Base-by-base conservation (phyloP, 2,329 filamentous ascomycete genomes). In the Fusarium aywerte region DNA sequence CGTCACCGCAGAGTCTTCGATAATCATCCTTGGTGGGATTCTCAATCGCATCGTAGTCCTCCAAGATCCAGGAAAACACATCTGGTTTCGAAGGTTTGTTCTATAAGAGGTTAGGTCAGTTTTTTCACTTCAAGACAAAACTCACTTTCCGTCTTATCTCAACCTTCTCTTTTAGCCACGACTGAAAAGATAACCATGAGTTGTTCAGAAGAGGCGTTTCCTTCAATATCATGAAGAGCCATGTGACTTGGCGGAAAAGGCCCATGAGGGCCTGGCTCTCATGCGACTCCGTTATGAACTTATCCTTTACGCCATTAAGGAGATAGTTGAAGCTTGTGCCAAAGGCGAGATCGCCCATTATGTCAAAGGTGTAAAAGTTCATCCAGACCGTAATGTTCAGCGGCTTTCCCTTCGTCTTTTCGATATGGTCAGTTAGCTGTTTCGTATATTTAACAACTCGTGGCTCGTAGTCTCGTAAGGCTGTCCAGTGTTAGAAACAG, bases 281-380 rank as follows among this genome's bases (percentile, higher is more conserved):
- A 16, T 69, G 66, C 0, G 65, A 44, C 2, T 65, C 29, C 1
- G 18, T 36, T 11, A 67, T 23, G 25, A 60, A 60, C 1, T 55
- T 1, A 18, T 69, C 62, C 4, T 52, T 40, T 0, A 55, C n/a
- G 1, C 66, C 62, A 0, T 18, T 31, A 7, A 7, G 31, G 5
- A 69, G 39, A 52, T 68, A 57, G 2, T 68, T 11, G 7, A 69
- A 69, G 29, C 63, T 65, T 2, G 59, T 67, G 0, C 66, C 67
- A 15, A 69, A 69, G 0, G 67, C 55, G 0, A 69, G 59, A 4
- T 69, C 59, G 0, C 62, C 62, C 49, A 69, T 65, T 7, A 69
- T 62, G 3, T 69, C 67, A 3, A 69, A 69, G 0, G 54, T 54
- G 33, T 62, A 69, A 2, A 62, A 69, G 33, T 65, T 58, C 2